Evolutionary conservation across 129 eudicot species (phyloP).

Genomic region (Erigeron canadensis): DNA sequence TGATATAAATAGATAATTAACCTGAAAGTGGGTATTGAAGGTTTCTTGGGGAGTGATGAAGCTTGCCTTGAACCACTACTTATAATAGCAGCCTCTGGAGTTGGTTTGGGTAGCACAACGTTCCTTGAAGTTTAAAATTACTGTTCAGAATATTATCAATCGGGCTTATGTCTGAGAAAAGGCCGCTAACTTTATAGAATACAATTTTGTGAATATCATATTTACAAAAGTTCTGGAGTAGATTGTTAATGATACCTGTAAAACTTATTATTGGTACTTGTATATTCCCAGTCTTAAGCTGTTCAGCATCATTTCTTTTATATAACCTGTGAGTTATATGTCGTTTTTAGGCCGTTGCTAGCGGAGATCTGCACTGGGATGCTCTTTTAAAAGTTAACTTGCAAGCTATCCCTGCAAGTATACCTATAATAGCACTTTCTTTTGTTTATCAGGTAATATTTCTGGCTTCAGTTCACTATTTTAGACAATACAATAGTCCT

Average conservation of each 20-base stretch:
- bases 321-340: not conserved
- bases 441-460: conserved; percentile 83
- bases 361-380: conserved; percentile 94
- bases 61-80: not conserved
- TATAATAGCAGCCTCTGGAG: not conserved
- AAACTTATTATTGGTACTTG: not conserved
- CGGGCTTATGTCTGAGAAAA: not conserved
- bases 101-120: not conserved
- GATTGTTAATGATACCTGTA: not conserved
- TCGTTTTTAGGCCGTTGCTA: conserved; percentile 65
- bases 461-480: conserved; percentile 9
- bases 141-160: not conserved
- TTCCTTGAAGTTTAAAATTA: not conserved
- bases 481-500: not conserved
- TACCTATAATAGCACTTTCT: conserved; percentile 92
- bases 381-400: conserved; percentile 79
- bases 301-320: conserved; percentile 3
- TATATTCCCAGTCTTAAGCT: not conserved
- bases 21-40: not conserved
- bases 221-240: not conserved
- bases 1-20: too few species aligned
- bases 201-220: not conserved
- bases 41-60: not conserved
- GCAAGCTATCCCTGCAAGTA: conserved; percentile 79
- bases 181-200: not conserved